Percentiles rank a stretch among this genome's conserved stretches.
Conservation (phyloP, 345 rosid species). For the Salix brachista region DNA sequence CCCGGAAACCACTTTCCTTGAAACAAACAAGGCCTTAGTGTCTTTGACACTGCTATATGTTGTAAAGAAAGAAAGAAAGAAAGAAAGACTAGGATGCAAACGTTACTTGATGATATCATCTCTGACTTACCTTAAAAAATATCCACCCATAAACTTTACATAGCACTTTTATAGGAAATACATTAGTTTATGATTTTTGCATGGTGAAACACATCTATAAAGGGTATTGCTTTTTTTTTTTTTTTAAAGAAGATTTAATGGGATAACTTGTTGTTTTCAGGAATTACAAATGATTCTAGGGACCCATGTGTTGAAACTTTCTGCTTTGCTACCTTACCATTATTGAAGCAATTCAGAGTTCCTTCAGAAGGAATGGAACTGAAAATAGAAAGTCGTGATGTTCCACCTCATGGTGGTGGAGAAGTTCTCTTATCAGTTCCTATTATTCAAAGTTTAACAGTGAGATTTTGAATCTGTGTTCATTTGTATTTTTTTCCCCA, state of each 20-base stretch:
- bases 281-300: constrained; percentile 76
- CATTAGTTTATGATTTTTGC: neutral
- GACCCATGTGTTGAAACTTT: constrained; percentile 80
- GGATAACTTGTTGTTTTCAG: constrained; percentile 29
- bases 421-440: constrained; percentile 72
- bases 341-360: constrained; percentile 67
- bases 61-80: neutral
- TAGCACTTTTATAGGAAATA: neutral
- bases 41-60: neutral
- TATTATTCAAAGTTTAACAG: constrained; percentile 45
- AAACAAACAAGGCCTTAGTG: too few species aligned
- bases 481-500: neutral
- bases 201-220: neutral
- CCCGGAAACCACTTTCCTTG: too few species aligned
- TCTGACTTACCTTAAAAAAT: neutral
- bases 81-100: too few species aligned
- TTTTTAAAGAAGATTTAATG: neutral
- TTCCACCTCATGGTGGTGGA: constrained; percentile 80
- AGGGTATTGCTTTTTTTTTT: neutral
- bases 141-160: neutral
- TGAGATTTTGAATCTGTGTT: constrained; percentile 24
- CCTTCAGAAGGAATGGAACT: constrained; percentile 72
- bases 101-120: too few species aligned
- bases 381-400: constrained; percentile 75
- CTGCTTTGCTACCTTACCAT: constrained; percentile 59